A percentile compares a stretch with the other conserved stretches of the same genome.
These are phyloP conservation scores for Bombardia bombarda DNA, from an alignment of 495 filamentous ascomycete species.

Conservation along the genomic window DNA sequence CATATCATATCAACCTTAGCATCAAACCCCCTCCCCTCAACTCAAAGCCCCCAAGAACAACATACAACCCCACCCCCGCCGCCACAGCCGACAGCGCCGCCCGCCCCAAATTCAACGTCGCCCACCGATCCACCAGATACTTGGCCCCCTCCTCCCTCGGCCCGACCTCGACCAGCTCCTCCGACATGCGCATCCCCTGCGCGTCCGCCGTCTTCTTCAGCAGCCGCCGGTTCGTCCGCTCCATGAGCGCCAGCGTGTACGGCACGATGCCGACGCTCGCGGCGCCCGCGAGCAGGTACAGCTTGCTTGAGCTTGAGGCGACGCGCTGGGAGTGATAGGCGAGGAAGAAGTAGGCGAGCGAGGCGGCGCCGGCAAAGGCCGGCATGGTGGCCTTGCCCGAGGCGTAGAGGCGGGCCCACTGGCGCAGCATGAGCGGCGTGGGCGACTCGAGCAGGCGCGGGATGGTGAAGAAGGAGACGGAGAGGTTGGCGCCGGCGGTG, in stretches of 20 bases:
- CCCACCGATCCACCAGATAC: slow-evolving; percentile 47
- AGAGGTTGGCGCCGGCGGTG: slow-evolving; percentile 31
- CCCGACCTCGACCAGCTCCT: slow-evolving; percentile 3
- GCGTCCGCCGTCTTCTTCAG: slow-evolving; percentile 22
- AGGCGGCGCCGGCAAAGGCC: slow-evolving; percentile 19
- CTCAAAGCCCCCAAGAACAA: not conserved
- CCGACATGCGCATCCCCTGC: slow-evolving; percentile 4
- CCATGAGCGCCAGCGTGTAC: slow-evolving; percentile 40
- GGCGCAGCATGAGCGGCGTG: slow-evolving; percentile 38
- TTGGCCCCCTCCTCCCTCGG: slow-evolving; percentile 23
- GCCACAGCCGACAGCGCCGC: slow-evolving; percentile 19
- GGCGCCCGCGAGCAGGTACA: slow-evolving; percentile 36
- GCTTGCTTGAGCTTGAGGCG: slow-evolving; percentile 4
- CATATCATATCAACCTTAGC: too few relatives aligned
- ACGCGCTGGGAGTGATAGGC: slow-evolving; percentile 14
- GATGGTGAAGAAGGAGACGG: slow-evolving; percentile 33
- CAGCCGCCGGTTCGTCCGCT: slow-evolving; percentile 35
- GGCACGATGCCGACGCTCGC: slow-evolving; percentile 38
- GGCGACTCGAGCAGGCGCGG: slow-evolving; percentile 48
- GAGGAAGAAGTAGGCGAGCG: slow-evolving; percentile 35
- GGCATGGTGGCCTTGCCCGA: slow-evolving; percentile 28
- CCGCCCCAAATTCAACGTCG: slow-evolving; percentile 43
- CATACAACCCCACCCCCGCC: slow-evolving; percentile 12
- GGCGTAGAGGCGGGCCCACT: slow-evolving; percentile 37
- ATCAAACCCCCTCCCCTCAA: not conserved